phyloP scores from a whole-genome alignment of 345 rosid species.

The Melaleuca alternifolia region DNA sequence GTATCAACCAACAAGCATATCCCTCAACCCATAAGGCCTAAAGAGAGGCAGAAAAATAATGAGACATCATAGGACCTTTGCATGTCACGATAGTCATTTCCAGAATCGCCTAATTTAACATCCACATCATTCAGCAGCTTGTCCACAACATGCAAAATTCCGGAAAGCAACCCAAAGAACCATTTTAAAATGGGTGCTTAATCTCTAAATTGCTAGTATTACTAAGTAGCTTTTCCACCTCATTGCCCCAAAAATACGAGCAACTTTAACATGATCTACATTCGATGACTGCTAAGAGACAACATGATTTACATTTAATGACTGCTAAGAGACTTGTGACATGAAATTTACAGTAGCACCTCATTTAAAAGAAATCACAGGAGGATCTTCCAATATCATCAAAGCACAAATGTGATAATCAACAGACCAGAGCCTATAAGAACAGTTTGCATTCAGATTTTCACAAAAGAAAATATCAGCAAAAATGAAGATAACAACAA shows the following conservation, averaged over 20 bases:
- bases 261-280: not conserved
- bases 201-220: not conserved
- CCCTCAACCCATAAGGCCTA: not conserved
- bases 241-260: not conserved
- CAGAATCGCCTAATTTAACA: not conserved
- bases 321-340: not conserved
- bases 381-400: not conserved
- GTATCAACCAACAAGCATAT: not conserved
- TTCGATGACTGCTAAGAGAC: not conserved
- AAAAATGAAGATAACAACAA: not conserved
- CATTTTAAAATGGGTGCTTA: not conserved
- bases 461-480: not conserved
- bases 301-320: not conserved
- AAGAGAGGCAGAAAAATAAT: not conserved
- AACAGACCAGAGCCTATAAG: not conserved
- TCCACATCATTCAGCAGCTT: not conserved
- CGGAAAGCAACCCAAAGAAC: not conserved
- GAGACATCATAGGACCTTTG: not conserved
- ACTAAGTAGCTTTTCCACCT: not conserved
- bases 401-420: not conserved
- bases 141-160: not conserved
- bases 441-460: not conserved
- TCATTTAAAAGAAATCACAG: not conserved
- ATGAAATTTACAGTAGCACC: not conserved
- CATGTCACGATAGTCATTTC: not conserved